Conservation (phyloP, 805 yeast genomes). For the Candida caryicola region DNA sequence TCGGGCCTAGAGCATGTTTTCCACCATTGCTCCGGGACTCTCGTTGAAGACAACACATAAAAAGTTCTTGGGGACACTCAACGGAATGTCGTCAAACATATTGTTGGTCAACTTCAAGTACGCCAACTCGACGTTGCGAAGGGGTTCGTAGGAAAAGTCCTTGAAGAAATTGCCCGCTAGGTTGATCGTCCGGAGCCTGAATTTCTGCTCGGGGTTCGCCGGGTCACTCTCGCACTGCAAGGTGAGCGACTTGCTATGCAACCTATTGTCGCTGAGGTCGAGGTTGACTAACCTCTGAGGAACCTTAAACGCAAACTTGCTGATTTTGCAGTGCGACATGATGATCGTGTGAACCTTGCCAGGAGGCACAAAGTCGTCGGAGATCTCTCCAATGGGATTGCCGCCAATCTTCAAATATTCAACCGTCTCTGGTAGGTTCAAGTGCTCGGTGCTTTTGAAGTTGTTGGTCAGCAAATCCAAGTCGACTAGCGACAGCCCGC, state of each 20-base stretch:
- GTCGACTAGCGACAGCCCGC: background rate
- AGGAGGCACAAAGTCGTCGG: constrained; percentile 4
- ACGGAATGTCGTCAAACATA: constrained; percentile 9
- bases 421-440: constrained; percentile 2
- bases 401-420: constrained; percentile 3
- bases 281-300: constrained; percentile 1
- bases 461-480: constrained; percentile 7
- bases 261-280: constrained; percentile 7
- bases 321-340: constrained; percentile 6
- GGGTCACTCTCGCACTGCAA: background rate
- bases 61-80: background rate
- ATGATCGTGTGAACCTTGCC: background rate
- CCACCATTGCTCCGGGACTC: constrained; percentile 4
- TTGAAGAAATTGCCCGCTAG: constrained; percentile 9
- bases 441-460: constrained; percentile 1
- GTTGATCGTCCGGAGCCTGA: constrained; percentile 2
- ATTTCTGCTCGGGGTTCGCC: background rate
- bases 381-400: constrained; percentile 3
- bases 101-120: constrained; percentile 7
- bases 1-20: constrained; percentile 3
- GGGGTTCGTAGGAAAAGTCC: constrained; percentile 3
- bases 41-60: constrained; percentile 7
- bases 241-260: constrained; percentile 5
- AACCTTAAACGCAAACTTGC: background rate
- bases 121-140: constrained; percentile 2